Evolutionary conservation across 768 basidiomycete species (phyloP).

Genomic region (Suillus bovinus): DNA sequence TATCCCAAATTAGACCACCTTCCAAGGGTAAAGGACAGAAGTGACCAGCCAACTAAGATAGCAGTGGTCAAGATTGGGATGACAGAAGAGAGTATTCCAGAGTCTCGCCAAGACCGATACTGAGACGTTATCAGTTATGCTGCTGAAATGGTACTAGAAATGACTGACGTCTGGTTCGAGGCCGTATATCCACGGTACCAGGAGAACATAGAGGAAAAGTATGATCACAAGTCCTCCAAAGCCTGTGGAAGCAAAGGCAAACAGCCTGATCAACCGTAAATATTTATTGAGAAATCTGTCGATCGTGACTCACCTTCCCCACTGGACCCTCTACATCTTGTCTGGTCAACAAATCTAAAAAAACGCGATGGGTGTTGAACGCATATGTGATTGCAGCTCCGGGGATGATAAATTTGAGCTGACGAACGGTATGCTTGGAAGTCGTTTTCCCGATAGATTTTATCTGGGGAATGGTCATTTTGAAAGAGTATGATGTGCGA

Average conservation of each 20-base stretch:
- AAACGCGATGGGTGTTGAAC: conserved; percentile 53
- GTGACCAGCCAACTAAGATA: conserved; percentile 69
- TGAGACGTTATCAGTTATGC: conserved; percentile 26
- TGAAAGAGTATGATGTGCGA: not conserved
- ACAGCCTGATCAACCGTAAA: conserved; percentile 39
- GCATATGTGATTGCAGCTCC: conserved; percentile 64
- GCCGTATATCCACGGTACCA: conserved; percentile 66
- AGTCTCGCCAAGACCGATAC: conserved; percentile 77
- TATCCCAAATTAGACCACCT: conserved; percentile 69
- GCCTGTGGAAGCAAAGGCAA: conserved; percentile 52
- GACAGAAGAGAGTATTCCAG: conserved; percentile 63
- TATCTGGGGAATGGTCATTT: conserved; percentile 22
- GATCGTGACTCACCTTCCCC: conserved; percentile 46
- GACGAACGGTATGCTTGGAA: conserved; percentile 56
- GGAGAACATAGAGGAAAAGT: conserved; percentile 72
- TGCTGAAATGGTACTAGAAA: not conserved
- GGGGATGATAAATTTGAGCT: conserved; percentile 78
- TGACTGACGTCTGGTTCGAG: conserved; percentile 66
- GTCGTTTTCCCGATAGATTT: conserved; percentile 21
- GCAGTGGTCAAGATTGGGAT: conserved; percentile 72
- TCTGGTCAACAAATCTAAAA: conserved; percentile 42
- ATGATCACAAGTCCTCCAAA: conserved; percentile 61
- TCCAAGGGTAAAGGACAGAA: conserved; percentile 62
- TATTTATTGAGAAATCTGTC: no score
- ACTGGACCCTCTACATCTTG: conserved; percentile 38